phyloP scores from a whole-genome alignment of 2,329 filamentous ascomycete genomes.

The Epichloe amarillans region DNA sequence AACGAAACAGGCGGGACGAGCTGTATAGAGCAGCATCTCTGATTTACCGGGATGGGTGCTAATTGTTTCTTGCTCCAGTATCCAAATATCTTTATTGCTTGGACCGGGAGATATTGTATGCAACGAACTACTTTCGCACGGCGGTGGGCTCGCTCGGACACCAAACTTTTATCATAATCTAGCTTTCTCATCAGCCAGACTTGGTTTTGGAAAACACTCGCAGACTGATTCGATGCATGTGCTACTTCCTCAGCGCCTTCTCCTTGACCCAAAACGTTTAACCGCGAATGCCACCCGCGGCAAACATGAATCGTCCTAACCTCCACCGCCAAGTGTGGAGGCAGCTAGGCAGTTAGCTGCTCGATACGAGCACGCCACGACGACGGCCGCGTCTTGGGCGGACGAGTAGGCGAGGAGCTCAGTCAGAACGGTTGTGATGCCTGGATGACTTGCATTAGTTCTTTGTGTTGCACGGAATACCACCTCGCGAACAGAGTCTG shows the following conservation, averaged over 20 bases:
- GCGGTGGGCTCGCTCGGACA: too few relatives aligned
- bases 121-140: too few relatives aligned
- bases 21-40: too few relatives aligned
- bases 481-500: too few relatives aligned
- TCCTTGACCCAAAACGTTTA: constrained; percentile 42
- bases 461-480: too few relatives aligned
- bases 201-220: too few relatives aligned
- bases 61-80: too few relatives aligned
- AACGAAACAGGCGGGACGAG: too few relatives aligned
- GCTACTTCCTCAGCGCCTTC: constrained; percentile 32
- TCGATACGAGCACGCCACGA: constrained; percentile 65
- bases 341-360: constrained; percentile 49
- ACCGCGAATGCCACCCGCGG: constrained; percentile 24
- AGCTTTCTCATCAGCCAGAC: too few relatives aligned
- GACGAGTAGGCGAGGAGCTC: constrained; percentile 58
- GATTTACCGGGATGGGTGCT: too few relatives aligned
- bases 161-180: background rate
- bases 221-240: background rate
- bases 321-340: constrained; percentile 42
- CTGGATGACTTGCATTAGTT: constrained; percentile 18
- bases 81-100: too few relatives aligned
- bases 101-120: too few relatives aligned
- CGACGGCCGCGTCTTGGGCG: constrained; percentile 53
- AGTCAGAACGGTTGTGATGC: constrained; percentile 59
- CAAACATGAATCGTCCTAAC: constrained; percentile 52